Evolutionary conservation across 306 rosid genomes (phyloP), one percentile per base, ranked within the genome.

Genomic region (Cyamopsis tetragonoloba): DNA sequence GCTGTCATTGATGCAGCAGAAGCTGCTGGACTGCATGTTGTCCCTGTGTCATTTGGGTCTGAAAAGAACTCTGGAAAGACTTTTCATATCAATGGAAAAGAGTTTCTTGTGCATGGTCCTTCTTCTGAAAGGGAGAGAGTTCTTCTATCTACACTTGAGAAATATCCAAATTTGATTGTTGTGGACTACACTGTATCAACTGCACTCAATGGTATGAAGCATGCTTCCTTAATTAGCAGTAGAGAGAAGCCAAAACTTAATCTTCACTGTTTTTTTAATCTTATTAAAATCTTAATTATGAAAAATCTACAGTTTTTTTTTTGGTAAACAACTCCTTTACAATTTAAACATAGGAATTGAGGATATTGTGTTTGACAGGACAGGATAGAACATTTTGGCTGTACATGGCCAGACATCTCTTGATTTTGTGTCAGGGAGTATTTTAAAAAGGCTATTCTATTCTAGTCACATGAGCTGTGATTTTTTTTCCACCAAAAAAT

Each of bases 191-290:
- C 96, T 0, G 81, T 84, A 60, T 97, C 99, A 2, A 51, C 81
- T 80, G 91, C 99, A 20, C 92, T 93, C 24, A 90, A 90, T 71
- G 95, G 99, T 93, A 80, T n/a, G n/a, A n/a, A n/a, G n/a, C n/a
- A n/a, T 73, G 32, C 57, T 20, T 48, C 17, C 50, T 49, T 26
- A 34, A n/a, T n/a, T n/a, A n/a, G n/a, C n/a, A n/a, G n/a, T n/a
- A n/a, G n/a, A n/a, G n/a, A n/a, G n/a, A n/a, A n/a, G n/a, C n/a
- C n/a, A n/a, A n/a, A n/a, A n/a, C n/a, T n/a, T n/a, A n/a, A n/a
- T n/a, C 10, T 10, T 34, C 1, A 39, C 7, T 12, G 4, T 55
- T 7, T 14, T n/a, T n/a, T 22, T 37, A 6, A 22, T 71, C 42
- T 22, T 54, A 47, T 12, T 22, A 19, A 19, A 14, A 19, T 7